Evolutionary conservation across 1,284 basidiomycete species (phyloP).

Genomic region (Boletus albobrunnescens): DNA sequence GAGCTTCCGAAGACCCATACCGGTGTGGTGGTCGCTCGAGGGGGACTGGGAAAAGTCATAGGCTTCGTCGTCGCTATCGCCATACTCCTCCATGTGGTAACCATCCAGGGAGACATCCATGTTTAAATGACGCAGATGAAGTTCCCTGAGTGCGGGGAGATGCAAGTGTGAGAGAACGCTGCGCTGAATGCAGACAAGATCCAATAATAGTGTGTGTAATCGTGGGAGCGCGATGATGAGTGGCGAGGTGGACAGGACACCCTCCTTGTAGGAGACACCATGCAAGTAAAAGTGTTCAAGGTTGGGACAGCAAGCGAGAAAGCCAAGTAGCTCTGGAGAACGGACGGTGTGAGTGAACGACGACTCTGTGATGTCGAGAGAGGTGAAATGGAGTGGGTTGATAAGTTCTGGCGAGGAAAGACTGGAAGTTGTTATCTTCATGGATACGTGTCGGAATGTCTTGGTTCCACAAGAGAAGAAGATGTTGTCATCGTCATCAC

Average conservation of each 20-base stretch:
- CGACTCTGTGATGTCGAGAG: slow-evolving; percentile 52
- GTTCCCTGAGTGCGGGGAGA: slow-evolving; percentile 52
- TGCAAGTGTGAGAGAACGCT: slow-evolving; percentile 57
- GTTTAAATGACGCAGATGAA: slow-evolving; percentile 63
- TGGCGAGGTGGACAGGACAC: slow-evolving; percentile 27
- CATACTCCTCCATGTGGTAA: slow-evolving; percentile 42
- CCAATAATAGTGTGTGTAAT: slow-evolving; percentile 52
- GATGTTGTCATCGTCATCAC: slow-evolving; percentile 31
- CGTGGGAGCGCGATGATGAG: slow-evolving; percentile 48
- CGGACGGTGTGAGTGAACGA: slow-evolving; percentile 26
- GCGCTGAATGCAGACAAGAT: slow-evolving; percentile 58
- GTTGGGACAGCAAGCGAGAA: slow-evolving; percentile 55
- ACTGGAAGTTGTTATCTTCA: slow-evolving; percentile 43
- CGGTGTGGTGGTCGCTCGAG: slow-evolving; percentile 69
- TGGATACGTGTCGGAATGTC: slow-evolving; percentile 34
- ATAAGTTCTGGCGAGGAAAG: slow-evolving; percentile 45
- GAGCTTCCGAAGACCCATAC: slow-evolving; percentile 69
- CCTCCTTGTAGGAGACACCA: slow-evolving; percentile 50
- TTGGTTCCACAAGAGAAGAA: slow-evolving; percentile 29
- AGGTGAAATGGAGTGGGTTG: slow-evolving; percentile 50
- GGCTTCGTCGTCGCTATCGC: slow-evolving; percentile 70
- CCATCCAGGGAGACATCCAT: slow-evolving; percentile 48
- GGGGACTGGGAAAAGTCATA: slow-evolving; percentile 69
- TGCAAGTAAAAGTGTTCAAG: slow-evolving; percentile 54
- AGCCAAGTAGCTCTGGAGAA: slow-evolving; percentile 49